Evolutionary conservation across 2,329 filamentous ascomycete genomes (phyloP), one percentile per base, ranked within the genome.

Genomic region (Cladophialophora immunda): DNA sequence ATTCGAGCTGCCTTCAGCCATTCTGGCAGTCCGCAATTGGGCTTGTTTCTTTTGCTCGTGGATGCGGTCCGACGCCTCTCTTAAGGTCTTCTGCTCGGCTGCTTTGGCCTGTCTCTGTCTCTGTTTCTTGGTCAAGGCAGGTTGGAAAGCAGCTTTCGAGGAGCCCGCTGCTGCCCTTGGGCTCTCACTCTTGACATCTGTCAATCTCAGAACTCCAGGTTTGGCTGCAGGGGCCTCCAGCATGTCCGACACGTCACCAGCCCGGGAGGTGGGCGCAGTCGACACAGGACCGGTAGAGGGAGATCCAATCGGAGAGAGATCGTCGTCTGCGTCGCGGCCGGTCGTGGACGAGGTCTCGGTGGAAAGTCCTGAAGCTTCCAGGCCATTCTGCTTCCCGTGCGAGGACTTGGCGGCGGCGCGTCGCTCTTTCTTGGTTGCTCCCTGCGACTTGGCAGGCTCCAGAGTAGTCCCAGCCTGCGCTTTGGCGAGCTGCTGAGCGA

Each of bases 61-160:
- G 75, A 92, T 85, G 76, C 89, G 87, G 81, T 97, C 94, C 0
- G 90, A 88, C 73, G 92, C 90, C 76, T 94, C 90, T 32, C 91
- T 89, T 65, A 87, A 85, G 32, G 85, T 83, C 84, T 92, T 95
- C 75, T 89, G 89, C 65, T 89, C 90, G 80, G 97, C 93, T 41
- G 87, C 89, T 88, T 97, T 97, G 83, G 91, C 89, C 72, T 90
- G 88, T 82, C 97, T 95, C 83, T 97, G 94, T 67, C 93, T 90
- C 83, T 97, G 92, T 85, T 97, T 97, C 90, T 97, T 97, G 22
- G 90, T 91, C 84, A 97, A 92, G 19, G 86, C 86, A 57, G 86
- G 85, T 78, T 92, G 89, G 70, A 87, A 84, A 47, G 84, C 82
- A 81, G 89, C 87, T 60, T 76, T 68, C 71, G 84, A 81, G 74